Conservation (phyloP, 352 stramenopile species). For the Phytopythium vexans region DNA sequence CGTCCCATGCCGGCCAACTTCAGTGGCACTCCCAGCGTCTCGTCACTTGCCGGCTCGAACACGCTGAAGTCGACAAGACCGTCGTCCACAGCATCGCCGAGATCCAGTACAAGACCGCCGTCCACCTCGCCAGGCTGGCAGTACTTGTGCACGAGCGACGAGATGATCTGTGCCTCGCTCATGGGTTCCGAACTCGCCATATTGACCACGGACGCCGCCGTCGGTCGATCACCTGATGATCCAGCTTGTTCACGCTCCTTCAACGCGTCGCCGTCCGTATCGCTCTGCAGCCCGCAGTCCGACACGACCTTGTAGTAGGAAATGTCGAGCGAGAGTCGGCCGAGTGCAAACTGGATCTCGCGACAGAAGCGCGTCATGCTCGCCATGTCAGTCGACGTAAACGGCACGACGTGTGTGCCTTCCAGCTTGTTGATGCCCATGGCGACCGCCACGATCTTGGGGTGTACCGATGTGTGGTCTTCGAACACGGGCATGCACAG, state of each 20-base stretch:
- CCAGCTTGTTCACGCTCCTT: conserved; percentile 1
- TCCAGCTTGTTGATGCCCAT: conserved; percentile 89
- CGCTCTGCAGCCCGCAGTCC: conserved; percentile 31
- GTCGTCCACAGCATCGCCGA: neutral
- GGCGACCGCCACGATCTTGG: conserved; percentile 61
- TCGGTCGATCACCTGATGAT: neutral
- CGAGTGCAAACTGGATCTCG: conserved; percentile 66
- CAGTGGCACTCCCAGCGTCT: too few relatives aligned
- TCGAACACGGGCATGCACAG: conserved; percentile 68
- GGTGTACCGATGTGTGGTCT: conserved; percentile 48
- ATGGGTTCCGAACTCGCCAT: conserved; percentile 17
- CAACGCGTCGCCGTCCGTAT: neutral
- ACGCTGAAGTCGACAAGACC: too few relatives aligned
- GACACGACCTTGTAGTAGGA: conserved; percentile 71
- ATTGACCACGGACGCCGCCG: conserved; percentile 2
- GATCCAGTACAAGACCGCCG: neutral
- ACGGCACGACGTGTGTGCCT: conserved; percentile 30
- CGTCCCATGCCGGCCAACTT: too few relatives aligned
- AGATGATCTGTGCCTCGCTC: conserved; percentile 50
- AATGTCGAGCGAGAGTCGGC: conserved; percentile 57
- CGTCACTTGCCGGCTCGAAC: too few relatives aligned
- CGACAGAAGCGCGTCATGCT: conserved; percentile 58
- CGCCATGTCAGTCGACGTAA: conserved; percentile 38
- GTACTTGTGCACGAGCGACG: conserved; percentile 60
- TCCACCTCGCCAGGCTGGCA: conserved; percentile 51